Conservation (phyloP, 2,329 filamentous ascomycete genomes). For the Dothistroma septosporum region DNA sequence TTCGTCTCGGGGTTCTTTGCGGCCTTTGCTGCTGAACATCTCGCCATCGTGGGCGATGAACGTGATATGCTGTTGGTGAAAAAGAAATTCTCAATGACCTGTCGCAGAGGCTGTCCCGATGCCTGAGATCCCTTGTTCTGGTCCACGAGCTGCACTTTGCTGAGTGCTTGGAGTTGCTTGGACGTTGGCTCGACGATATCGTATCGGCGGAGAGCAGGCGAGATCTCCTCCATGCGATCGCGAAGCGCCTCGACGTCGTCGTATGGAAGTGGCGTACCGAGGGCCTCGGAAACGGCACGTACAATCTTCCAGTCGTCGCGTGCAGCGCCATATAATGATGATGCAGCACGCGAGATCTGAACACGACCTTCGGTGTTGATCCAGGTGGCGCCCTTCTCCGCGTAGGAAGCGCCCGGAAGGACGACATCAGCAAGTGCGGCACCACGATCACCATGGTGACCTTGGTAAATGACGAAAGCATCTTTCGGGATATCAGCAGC, state of each 20-base stretch:
- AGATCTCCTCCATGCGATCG: conserved; percentile 93
- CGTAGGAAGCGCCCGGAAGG: conserved; percentile 91
- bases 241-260: conserved; percentile 86
- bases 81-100: conserved; percentile 92
- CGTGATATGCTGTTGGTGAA: conserved; percentile 96
- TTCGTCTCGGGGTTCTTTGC: conserved; percentile 48
- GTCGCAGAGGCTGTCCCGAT: conserved; percentile 71
- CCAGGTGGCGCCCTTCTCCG: conserved; percentile 92
- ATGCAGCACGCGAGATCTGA: conserved; percentile 87
- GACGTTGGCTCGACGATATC: conserved; percentile 79
- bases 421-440: conserved; percentile 91
- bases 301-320: conserved; percentile 99
- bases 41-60: conserved; percentile 97
- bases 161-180: conserved; percentile 58
- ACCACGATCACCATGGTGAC: conserved; percentile 91
- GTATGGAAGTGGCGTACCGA: conserved; percentile 81
- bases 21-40: conserved; percentile 90
- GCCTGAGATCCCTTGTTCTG: conserved; percentile 84
- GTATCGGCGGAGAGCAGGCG: conserved; percentile 81
- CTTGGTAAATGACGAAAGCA: conserved; percentile 96
- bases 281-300: conserved; percentile 84
- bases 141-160: conserved; percentile 92
- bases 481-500: conserved; percentile 87
- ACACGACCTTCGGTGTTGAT: conserved; percentile 97
- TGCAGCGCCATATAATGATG: conserved; percentile 80